A percentile compares a stretch with the other conserved stretches of the same genome.
Evolutionary conservation across 805 yeast genomes (phyloP).

Genomic region (Myxozyma lipomycoides): DNA sequence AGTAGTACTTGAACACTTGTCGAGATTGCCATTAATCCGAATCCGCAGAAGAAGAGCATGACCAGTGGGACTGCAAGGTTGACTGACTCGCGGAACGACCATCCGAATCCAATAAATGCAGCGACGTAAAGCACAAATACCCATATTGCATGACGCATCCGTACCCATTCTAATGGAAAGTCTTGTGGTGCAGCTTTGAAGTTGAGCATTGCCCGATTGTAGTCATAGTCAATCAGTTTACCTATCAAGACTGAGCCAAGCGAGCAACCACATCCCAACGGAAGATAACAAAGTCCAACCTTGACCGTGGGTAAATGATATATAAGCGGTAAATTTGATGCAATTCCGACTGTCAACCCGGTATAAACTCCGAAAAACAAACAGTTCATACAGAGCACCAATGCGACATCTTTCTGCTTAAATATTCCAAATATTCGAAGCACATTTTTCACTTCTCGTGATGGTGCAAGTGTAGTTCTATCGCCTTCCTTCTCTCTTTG

Average conservation of each 20-base stretch:
- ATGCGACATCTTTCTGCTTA: constrained; percentile 3
- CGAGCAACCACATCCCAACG: constrained; percentile 71
- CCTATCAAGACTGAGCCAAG: constrained; percentile 61
- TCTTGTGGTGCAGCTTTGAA: constrained; percentile 1
- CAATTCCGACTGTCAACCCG: constrained; percentile 34
- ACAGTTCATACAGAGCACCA: constrained; percentile 1
- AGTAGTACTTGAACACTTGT: constrained; percentile 56
- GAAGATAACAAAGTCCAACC: constrained; percentile 68
- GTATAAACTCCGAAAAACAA: constrained; percentile 2
- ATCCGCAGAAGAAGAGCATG: constrained; percentile 13
- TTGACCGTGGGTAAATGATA: constrained; percentile 53
- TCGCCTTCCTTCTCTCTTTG: not conserved
- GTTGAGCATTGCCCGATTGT: constrained; percentile 1
- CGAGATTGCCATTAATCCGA: constrained; percentile 9
- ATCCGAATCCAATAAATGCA: constrained; percentile 22
- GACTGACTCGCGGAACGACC: constrained; percentile 17
- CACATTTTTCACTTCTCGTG: constrained; percentile 2
- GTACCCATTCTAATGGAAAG: constrained; percentile 26
- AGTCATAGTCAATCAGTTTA: constrained; percentile 39
- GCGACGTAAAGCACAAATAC: constrained; percentile 2
- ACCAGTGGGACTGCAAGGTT: constrained; percentile 25
- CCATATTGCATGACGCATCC: constrained; percentile 9
- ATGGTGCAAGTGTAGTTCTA: not conserved
- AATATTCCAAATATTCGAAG: constrained; percentile 3
- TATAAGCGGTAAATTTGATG: constrained; percentile 48